Conservation (phyloP, 75 land plant species). For the Cupressus sempervirens region DNA sequence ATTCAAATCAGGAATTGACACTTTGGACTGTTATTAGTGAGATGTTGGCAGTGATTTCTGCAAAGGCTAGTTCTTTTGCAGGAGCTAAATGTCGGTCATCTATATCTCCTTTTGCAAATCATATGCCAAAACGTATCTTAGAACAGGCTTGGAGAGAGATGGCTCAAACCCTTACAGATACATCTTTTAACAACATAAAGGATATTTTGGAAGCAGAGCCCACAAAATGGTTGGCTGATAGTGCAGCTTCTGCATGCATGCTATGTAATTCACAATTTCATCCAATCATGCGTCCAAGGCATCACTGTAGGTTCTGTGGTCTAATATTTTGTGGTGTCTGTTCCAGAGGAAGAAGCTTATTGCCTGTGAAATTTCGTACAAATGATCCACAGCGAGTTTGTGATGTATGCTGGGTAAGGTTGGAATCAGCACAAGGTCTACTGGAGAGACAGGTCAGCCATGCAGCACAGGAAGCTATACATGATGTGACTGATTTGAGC, state of each 20-base stretch:
- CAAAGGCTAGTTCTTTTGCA: slow-evolving; percentile 42
- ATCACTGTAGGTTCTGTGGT: slow-evolving; percentile 99
- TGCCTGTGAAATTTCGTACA: slow-evolving; percentile 73
- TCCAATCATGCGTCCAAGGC: slow-evolving; percentile 88
- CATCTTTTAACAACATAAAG: slow-evolving; percentile 32
- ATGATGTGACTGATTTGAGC: slow-evolving; percentile 88
- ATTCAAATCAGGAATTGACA: slow-evolving; percentile 56
- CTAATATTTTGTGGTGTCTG: slow-evolving; percentile 85
- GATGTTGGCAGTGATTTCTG: slow-evolving; percentile 49
- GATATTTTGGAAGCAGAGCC: slow-evolving; percentile 87
- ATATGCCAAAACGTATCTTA: slow-evolving; percentile 31
- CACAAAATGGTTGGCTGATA: slow-evolving; percentile 88
- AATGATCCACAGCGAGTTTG: slow-evolving; percentile 85
- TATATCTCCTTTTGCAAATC: not conserved
- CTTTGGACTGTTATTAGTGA: slow-evolving; percentile 82
- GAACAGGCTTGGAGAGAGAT: slow-evolving; percentile 74
- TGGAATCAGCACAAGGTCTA: slow-evolving; percentile 75
- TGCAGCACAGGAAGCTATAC: slow-evolving; percentile 83
- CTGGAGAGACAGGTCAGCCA: slow-evolving; percentile 84
- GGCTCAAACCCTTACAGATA: slow-evolving; percentile 59
- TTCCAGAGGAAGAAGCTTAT: slow-evolving; percentile 69
- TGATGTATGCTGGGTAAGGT: slow-evolving; percentile 90
- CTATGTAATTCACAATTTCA: slow-evolving; percentile 76
- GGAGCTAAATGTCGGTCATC: slow-evolving; percentile 17
- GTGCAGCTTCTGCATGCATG: slow-evolving; percentile 88